Percentiles rank a stretch among this genome's conserved stretches.
phyloP scores from a whole-genome alignment of 1,284 basidiomycete species.

The Ganoderma boninense region DNA sequence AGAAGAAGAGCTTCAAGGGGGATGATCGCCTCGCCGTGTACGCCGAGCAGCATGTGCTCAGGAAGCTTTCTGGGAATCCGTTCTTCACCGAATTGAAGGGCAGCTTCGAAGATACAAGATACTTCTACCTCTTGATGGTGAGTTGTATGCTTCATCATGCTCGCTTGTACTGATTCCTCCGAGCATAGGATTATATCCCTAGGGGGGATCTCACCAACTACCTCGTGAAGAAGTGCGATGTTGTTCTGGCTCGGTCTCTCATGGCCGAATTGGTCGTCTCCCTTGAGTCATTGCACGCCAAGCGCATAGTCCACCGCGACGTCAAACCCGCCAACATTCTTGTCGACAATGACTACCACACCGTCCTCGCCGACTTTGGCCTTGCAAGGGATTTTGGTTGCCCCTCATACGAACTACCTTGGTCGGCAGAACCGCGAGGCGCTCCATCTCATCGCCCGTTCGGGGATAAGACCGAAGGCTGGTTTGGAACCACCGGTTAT shows the following conservation, averaged over 20 bases:
- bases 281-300: neutral
- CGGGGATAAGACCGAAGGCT: neutral
- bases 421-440: neutral
- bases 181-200: neutral
- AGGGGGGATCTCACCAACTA: neutral
- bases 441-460: neutral
- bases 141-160: neutral
- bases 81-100: neutral
- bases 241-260: neutral
- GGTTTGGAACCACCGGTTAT: neutral
- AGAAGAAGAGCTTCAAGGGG: neutral
- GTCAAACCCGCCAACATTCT: constrained; percentile 2
- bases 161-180: neutral
- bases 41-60: neutral
- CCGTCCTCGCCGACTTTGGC: neutral
- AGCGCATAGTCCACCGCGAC: neutral
- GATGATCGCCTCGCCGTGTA: neutral
- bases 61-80: neutral
- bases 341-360: constrained; percentile 2
- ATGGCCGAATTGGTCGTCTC: neutral
- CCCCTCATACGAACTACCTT: neutral
- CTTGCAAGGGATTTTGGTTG: neutral
- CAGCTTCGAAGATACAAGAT: neutral
- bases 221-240: constrained; percentile 1
- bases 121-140: constrained; percentile 6